Conservation (phyloP, 1,284 basidiomycete genomes). For the Leccinum fallax region DNA sequence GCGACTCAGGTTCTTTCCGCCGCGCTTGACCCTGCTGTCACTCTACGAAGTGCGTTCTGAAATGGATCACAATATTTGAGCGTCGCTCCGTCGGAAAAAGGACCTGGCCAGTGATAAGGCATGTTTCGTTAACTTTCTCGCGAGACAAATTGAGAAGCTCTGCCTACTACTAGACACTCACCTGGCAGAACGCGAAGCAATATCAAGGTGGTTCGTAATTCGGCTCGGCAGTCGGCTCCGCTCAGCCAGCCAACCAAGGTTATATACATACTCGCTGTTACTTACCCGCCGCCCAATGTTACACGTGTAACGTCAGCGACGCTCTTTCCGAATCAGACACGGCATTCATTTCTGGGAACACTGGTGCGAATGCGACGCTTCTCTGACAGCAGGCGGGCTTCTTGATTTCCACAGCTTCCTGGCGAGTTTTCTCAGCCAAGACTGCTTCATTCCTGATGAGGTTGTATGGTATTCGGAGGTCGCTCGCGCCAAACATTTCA, state of each 20-base stretch:
- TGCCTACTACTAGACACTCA: background rate
- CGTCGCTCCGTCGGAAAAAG: background rate
- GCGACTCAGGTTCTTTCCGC: background rate
- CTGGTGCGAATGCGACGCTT: conserved; percentile 9
- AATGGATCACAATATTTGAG: conserved; percentile 11
- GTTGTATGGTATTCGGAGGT: background rate
- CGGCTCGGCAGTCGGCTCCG: conserved; percentile 5
- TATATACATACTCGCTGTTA: background rate
- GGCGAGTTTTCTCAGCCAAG: conserved; percentile 1
- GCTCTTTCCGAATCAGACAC: conserved; percentile 4
- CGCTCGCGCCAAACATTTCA: background rate
- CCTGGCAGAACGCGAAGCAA: conserved; percentile 2
- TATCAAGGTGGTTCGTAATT: background rate
- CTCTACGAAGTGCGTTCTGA: background rate
- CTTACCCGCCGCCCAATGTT: conserved; percentile 23
- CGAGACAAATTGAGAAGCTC: conserved; percentile 4
- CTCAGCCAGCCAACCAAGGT: conserved; percentile 13
- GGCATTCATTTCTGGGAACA: background rate
- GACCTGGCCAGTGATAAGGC: background rate
- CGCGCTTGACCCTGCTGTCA: background rate
- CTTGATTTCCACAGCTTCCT: conserved; percentile 5
- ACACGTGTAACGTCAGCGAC: conserved; percentile 35
- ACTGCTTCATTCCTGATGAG: background rate
- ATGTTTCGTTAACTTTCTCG: conserved; percentile 7
- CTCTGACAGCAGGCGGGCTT: background rate